phyloP scores from a whole-genome alignment of 805 yeast species.

The Lipomyces sp. region DNA sequence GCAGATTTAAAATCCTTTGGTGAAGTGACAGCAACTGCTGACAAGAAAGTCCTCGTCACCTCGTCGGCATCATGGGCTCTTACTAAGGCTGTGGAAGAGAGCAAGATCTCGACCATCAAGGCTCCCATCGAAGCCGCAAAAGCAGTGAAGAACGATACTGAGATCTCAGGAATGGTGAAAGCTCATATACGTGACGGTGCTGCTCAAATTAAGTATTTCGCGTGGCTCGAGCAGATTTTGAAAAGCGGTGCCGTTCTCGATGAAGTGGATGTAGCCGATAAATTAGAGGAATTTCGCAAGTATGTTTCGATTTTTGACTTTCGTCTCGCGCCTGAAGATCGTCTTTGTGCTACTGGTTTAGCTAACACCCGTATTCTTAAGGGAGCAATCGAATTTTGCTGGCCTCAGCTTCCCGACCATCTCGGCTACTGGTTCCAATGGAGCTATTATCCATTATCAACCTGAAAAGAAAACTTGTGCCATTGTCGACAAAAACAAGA shows the following conservation, averaged over 20 bases:
- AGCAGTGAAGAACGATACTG: slow-evolving; percentile 69
- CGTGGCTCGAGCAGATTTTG: slow-evolving; percentile 76
- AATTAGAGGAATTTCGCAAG: slow-evolving; percentile 47
- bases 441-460: slow-evolving; percentile 72
- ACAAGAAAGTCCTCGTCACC: slow-evolving; percentile 50
- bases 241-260: slow-evolving; percentile 42
- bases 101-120: slow-evolving; percentile 42
- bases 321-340: not conserved
- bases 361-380: too few relatives aligned
- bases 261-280: slow-evolving; percentile 58
- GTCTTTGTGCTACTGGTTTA: too few relatives aligned
- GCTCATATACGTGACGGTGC: slow-evolving; percentile 86
- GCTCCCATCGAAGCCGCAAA: slow-evolving; percentile 63
- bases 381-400: slow-evolving; percentile 38
- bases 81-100: slow-evolving; percentile 48
- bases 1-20: slow-evolving; percentile 12
- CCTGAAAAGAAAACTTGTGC: slow-evolving; percentile 57
- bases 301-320: not conserved
- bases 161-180: slow-evolving; percentile 62
- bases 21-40: slow-evolving; percentile 29
- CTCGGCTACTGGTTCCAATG: slow-evolving; percentile 71
- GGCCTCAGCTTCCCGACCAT: slow-evolving; percentile 75
- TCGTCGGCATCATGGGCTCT: slow-evolving; percentile 67
- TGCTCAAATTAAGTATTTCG: slow-evolving; percentile 66
- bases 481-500: slow-evolving; percentile 59